phyloP scores from a whole-genome alignment of 106 monocot species.

The Platanthera zijinensis region DNA sequence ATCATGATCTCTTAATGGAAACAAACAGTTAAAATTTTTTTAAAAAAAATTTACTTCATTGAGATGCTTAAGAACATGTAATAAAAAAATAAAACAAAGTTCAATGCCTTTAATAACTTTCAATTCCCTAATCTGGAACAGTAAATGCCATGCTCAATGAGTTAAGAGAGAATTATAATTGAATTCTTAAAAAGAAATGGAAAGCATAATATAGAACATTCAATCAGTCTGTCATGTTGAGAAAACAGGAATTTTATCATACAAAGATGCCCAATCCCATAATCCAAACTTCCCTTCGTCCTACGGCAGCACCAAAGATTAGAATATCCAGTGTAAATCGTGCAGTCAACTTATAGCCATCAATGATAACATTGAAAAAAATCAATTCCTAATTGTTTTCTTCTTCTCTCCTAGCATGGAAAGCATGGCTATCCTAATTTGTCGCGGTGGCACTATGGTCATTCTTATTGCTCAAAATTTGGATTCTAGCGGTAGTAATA shows the following conservation, averaged over 20 bases:
- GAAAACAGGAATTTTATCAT: background rate
- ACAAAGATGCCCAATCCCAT: background rate
- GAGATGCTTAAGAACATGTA: background rate
- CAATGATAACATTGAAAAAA: background rate
- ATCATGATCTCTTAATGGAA: background rate
- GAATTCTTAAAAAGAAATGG: background rate
- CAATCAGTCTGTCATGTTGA: background rate
- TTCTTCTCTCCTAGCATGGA: background rate
- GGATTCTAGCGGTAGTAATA: no score
- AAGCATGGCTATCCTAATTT: background rate
- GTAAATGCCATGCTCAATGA: background rate
- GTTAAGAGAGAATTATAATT: background rate
- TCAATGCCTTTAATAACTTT: background rate
- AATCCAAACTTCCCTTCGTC: background rate
- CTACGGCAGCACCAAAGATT: background rate
- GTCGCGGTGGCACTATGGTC: no score
- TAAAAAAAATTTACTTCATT: background rate
- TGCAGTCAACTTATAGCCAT: background rate
- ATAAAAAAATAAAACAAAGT: slow-evolving; percentile 1
- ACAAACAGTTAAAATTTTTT: background rate
- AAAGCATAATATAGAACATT: background rate
- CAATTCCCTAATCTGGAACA: background rate
- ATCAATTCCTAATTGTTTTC: no score
- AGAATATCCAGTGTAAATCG: background rate
- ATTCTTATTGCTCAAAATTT: no score